Base-by-base conservation (phyloP, 2,329 filamentous ascomycete species). In the Podosphaera fusca region DNA sequence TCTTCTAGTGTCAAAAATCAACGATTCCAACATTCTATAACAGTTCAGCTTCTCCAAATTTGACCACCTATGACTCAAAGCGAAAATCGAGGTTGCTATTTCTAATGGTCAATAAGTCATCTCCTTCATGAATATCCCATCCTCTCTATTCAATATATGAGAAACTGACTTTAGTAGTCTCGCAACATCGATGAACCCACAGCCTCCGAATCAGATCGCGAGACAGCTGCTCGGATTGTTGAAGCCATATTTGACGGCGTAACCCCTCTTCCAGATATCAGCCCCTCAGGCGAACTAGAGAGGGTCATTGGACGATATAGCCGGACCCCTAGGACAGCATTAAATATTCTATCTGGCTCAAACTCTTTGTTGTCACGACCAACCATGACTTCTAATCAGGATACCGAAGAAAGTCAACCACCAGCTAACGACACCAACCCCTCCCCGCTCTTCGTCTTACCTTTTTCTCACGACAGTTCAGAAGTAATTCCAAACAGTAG, bases 281-380 rank as follows among this genome's bases (percentile, higher is more conserved):
- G 69, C 55, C 69, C 70, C 29, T 73, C 71, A 33, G 70, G 70
- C 61, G 70, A 74, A 64, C 62, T 73, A 54, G 70, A 68, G 60
- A 65, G 70, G 61, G 68, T 69, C 55, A 69, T 74, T 69, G 70
- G 70, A 60, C 67, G 69, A 58, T 71, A 67, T 56, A 67, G 71
- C 61, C 63, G 64, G 36, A 63, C 61, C 56, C 59, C 67, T 60
- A 36, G 53, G 14, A 42, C 56, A 59, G 58, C 61, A 59, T 57
- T 64, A 57, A 30, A 55, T 29, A 64, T 58, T 57, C 59, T 62
- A 56, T 55, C 60, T 56, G 57, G 60, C 40, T 31, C 42, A 35
- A 33, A 47, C 14, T 49, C 30, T 29, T 42, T 52, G 14, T 30
- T 34, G 21, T 36, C 31, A 2, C 30, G 42, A 45, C 35, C 30